Conservation (phyloP, 2,329 filamentous ascomycete species). For the Penicillium oxalicum region DNA sequence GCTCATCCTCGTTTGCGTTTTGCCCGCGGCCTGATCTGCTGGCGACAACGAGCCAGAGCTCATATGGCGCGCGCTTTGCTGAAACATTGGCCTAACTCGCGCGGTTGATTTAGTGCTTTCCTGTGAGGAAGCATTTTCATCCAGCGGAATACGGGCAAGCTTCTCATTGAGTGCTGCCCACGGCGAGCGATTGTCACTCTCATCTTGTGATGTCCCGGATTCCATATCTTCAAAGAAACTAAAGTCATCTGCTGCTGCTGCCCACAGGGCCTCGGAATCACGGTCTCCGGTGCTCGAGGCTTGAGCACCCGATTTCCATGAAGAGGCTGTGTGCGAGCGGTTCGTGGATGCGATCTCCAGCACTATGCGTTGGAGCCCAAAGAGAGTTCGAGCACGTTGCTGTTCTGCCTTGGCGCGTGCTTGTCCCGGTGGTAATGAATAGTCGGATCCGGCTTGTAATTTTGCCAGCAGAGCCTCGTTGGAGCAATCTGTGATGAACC, state of each 20-base stretch:
- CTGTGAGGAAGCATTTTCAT: slow-evolving; percentile 20
- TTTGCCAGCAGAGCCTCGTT: slow-evolving; percentile 50
- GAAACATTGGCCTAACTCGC: slow-evolving; percentile 8
- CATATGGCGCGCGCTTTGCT: slow-evolving; percentile 3
- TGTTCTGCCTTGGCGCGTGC: slow-evolving; percentile 45
- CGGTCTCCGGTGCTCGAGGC: slow-evolving; percentile 55
- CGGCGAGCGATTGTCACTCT: slow-evolving; percentile 41
- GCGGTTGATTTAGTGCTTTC: slow-evolving; percentile 14
- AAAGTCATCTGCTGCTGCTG: slow-evolving; percentile 54
- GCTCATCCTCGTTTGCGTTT: slow-evolving; percentile 8
- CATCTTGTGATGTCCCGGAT: slow-evolving; percentile 45
- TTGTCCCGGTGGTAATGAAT: slow-evolving; percentile 53
- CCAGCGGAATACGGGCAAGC: slow-evolving; percentile 36
- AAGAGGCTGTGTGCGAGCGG: slow-evolving; percentile 16
- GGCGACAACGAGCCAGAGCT: slow-evolving; percentile 1
- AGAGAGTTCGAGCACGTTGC: slow-evolving; percentile 47
- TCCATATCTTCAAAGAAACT: slow-evolving; percentile 57
- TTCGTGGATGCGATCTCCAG: slow-evolving; percentile 47
- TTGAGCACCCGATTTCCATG: slow-evolving; percentile 41
- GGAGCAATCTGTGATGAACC: slow-evolving; percentile 53
- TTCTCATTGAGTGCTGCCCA: slow-evolving; percentile 41
- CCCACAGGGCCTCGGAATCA: slow-evolving; percentile 56
- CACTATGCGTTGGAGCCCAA: slow-evolving; percentile 51
- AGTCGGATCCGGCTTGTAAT: slow-evolving; percentile 51
- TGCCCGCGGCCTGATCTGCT: neutral